Percentiles rank a stretch among this genome's conserved stretches.
These are phyloP conservation scores for Euclidium syriacum DNA, from an alignment of 345 rosid genomes.

Conservation along the genomic window DNA sequence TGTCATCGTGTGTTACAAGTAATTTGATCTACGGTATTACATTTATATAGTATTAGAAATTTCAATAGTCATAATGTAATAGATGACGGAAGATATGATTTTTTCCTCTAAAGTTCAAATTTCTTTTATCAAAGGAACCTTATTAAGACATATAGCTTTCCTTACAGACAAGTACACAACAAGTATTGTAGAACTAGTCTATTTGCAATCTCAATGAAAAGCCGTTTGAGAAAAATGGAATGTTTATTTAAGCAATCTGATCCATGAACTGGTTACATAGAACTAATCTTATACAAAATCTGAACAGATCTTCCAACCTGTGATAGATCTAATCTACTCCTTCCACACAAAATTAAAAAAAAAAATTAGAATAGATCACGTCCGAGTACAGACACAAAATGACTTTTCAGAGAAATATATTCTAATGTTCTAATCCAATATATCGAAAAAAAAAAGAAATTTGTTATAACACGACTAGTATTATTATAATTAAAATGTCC, in stretches of 20 bases:
- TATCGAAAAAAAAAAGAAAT: background rate
- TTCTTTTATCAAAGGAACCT: background rate
- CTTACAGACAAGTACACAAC: background rate
- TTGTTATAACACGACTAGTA: background rate
- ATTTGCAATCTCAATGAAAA: background rate
- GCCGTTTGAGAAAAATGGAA: background rate
- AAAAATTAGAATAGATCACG: conserved; percentile 1
- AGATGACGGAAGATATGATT: too few relatives aligned
- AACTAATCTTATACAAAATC: conserved; percentile 25
- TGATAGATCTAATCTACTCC: conserved; percentile 26
- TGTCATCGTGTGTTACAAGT: too few relatives aligned
- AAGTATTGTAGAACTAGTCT: background rate
- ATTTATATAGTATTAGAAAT: too few relatives aligned
- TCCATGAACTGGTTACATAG: conserved; percentile 3
- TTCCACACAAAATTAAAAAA: background rate
- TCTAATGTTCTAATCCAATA: too few relatives aligned
- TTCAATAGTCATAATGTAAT: too few relatives aligned
- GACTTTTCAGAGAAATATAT: conserved; percentile 19
- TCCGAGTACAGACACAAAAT: conserved; percentile 28
- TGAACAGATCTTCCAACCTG: conserved; percentile 34
- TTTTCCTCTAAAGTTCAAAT: background rate
- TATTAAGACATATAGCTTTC: background rate
- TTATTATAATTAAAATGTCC: conserved; percentile 3
- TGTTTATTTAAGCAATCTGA: background rate
- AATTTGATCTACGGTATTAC: too few relatives aligned